These are phyloP conservation scores for Daldinia decipiens DNA, from an alignment of 495 filamentous ascomycete genomes.

Conservation along the genomic window DNA sequence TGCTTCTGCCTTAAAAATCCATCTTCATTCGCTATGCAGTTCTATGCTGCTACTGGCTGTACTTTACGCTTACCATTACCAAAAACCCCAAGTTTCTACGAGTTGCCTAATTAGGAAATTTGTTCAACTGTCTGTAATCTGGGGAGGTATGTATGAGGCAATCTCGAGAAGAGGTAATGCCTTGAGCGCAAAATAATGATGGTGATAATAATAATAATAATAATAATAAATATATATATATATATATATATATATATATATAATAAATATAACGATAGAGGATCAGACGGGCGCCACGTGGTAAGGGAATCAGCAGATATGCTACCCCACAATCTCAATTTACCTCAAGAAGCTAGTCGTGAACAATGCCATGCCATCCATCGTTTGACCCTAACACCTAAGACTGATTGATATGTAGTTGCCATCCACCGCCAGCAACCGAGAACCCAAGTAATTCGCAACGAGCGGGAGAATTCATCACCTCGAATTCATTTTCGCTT, in stretches of 20 bases:
- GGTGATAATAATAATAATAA: too few relatives aligned
- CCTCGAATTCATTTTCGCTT: constrained; percentile 8
- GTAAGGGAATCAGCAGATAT: constrained; percentile 25
- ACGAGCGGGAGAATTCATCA: not conserved
- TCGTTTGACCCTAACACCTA: constrained; percentile 1
- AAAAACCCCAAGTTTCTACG: constrained; percentile 18
- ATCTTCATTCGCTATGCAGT: not conserved
- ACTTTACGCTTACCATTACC: not conserved
- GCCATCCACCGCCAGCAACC: constrained; percentile 5
- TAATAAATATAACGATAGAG: constrained; percentile 21
- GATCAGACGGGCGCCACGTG: constrained; percentile 34
- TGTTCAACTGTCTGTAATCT: constrained; percentile 3
- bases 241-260: too few relatives aligned
- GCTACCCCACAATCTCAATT: constrained; percentile 39
- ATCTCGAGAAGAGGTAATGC: not conserved
- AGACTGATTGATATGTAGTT: too few relatives aligned
- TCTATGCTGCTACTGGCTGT: too few relatives aligned
- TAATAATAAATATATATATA: too few relatives aligned
- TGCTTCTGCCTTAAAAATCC: not conserved
- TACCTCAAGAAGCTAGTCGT: constrained; percentile 31
- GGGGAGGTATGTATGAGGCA: not conserved
- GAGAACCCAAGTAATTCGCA: not conserved
- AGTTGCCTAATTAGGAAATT: constrained; percentile 34
- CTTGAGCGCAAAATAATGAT: constrained; percentile 7
- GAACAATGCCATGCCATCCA: not conserved